phyloP scores from a whole-genome alignment of 495 filamentous ascomycete species.

The Penicillium nucicola region DNA sequence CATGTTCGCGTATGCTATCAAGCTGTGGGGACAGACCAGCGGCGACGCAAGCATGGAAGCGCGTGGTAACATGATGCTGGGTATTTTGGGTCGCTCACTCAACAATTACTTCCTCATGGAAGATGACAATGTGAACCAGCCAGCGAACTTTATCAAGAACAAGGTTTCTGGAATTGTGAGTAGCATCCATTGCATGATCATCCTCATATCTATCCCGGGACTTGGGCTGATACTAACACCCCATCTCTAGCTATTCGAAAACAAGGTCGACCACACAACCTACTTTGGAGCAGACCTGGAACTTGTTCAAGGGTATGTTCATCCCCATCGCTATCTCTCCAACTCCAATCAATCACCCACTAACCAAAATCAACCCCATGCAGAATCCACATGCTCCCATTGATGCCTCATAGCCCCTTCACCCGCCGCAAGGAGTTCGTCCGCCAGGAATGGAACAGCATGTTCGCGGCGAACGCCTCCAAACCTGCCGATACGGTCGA shows the following conservation, averaged over 20 bases:
- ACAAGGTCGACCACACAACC: constrained; percentile 92
- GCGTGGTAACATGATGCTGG: constrained; percentile 79
- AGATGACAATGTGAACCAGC: constrained; percentile 69
- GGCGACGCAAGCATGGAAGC: constrained; percentile 81
- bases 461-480: constrained; percentile 53
- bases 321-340: neutral
- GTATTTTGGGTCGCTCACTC: constrained; percentile 66
- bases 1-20: constrained; percentile 82
- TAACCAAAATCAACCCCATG: constrained; percentile 1
- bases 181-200: neutral
- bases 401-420: constrained; percentile 67
- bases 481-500: constrained; percentile 54
- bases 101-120: constrained; percentile 79
- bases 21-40: constrained; percentile 85
- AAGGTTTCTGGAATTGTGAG: constrained; percentile 81
- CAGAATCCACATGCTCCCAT: constrained; percentile 92
- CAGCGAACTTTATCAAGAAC: constrained; percentile 73
- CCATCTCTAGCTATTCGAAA: constrained; percentile 73
- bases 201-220: neutral
- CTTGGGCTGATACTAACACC: constrained; percentile 9
- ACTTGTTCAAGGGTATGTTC: constrained; percentile 70
- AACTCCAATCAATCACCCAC: neutral
- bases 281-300: constrained; percentile 83
- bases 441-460: constrained; percentile 77
- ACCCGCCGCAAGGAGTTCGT: constrained; percentile 71